A percentile compares a stretch with the other conserved stretches of the same genome.
Evolutionary conservation across 257 asterid species (phyloP).

Genomic region (Galeopsis tetrahit): DNA sequence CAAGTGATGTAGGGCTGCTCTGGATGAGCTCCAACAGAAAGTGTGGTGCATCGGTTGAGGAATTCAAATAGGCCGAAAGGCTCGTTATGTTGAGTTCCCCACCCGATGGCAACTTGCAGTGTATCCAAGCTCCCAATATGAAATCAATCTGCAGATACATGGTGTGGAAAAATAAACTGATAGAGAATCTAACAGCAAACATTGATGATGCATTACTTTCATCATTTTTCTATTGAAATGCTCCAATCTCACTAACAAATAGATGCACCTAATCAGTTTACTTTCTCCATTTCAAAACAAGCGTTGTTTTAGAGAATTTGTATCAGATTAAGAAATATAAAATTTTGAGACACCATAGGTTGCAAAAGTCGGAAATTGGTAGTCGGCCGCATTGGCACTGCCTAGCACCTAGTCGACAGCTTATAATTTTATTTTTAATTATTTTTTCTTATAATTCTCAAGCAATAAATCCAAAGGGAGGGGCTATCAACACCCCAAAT

Average conservation of each 20-base stretch:
- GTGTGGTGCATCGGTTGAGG: conserved; percentile 85
- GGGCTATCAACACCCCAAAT: too few relatives aligned
- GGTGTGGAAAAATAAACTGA: conserved; percentile 1
- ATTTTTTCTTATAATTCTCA: too few relatives aligned
- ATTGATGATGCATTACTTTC: too few relatives aligned
- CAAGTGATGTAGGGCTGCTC: conserved; percentile 66
- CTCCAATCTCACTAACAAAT: background rate
- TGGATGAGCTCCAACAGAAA: conserved; percentile 72
- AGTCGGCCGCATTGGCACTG: too few relatives aligned
- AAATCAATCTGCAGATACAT: conserved; percentile 81
- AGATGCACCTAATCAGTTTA: background rate
- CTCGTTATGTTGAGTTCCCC: conserved; percentile 73
- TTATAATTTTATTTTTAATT: too few relatives aligned
- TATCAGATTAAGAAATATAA: too few relatives aligned
- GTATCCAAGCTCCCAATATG: conserved; percentile 79
- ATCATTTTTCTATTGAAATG: background rate
- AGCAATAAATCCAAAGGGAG: too few relatives aligned
- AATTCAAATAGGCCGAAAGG: conserved; percentile 68
- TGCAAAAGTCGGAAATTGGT: too few relatives aligned
- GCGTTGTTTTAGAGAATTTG: too few relatives aligned
- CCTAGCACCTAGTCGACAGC: too few relatives aligned
- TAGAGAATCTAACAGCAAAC: background rate
- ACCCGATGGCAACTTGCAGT: conserved; percentile 81
- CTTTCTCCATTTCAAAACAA: too few relatives aligned
- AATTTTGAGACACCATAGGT: too few relatives aligned